Conservation (phyloP, 345 rosid genomes). For the Syzygium jambos region DNA sequence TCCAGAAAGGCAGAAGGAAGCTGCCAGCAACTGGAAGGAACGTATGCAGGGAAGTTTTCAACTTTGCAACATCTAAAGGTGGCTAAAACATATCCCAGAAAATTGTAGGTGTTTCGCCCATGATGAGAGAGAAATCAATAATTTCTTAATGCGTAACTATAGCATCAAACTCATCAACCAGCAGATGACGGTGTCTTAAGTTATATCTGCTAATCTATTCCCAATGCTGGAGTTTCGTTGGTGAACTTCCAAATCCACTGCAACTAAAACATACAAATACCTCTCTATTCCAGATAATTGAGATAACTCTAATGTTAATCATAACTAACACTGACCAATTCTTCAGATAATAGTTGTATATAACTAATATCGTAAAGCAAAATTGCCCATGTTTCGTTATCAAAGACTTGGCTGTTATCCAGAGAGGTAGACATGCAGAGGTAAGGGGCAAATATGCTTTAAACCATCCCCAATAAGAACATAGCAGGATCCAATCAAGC, state of each 20-base stretch:
- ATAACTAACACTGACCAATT: neutral
- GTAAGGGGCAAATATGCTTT: neutral
- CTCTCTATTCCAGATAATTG: neutral
- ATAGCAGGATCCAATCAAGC: neutral
- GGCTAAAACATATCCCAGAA: neutral
- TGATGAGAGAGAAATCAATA: neutral
- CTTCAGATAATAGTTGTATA: neutral
- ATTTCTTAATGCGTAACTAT: neutral
- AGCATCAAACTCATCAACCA: neutral
- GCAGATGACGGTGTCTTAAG: neutral
- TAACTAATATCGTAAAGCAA: neutral
- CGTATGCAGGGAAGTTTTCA: neutral
- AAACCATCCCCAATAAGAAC: neutral
- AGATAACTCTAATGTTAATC: neutral
- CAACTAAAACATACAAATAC: neutral
- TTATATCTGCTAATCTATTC: neutral
- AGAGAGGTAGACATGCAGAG: neutral
- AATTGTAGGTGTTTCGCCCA: neutral
- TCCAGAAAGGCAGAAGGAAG: neutral
- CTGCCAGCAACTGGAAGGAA: neutral
- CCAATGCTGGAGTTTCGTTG: neutral
- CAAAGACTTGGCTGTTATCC: neutral
- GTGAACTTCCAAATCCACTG: neutral
- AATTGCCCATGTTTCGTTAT: neutral
- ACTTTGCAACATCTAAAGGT: neutral